Base-by-base conservation (phyloP, 1,139 yeast genomes). In the Candida freyschussii region DNA sequence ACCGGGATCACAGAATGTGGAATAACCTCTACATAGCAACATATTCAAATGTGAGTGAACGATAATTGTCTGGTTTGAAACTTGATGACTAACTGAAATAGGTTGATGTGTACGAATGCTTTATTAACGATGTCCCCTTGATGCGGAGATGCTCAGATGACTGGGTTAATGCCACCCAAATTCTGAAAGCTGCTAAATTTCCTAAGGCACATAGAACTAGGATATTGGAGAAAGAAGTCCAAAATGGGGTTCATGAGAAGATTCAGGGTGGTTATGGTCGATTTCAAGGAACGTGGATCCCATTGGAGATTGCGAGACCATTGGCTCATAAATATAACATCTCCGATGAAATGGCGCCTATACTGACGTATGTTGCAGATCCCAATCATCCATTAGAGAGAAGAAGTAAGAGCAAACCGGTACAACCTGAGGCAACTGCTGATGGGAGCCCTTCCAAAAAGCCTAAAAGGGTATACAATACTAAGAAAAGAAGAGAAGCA, bases 261-360 rank as follows among this genome's bases (percentile, higher is more conserved):
- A 86, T 91, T 26, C 97, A 89, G 59, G 98, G 97, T 48, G 97
- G 97, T 4, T 89, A 87, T 50, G 97, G 96, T 28, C 78, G 91
- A 52, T 91, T 87, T 59, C 97, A 91, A 57, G 98, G 98, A 11
- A 89, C 96, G 0, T 91, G 96, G 86, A 79, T 87, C 20, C 94
- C 96, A 7, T 58, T 65, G 12, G 72, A 69, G 31, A 48, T 55
- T 27, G 82, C 82, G 7, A 72, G 66, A 37, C 57, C 66, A 26
- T 58, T 76, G 46, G 79, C 78, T 5, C 59, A 61, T 11, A 71
- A 64, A 39, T 75, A 75, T 47, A 73, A 75, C 3, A 67, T 76
- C 12, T 59, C 72, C 3, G 69, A 74, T 23, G 75, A 72, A 21
- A 61, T 68, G 44, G 79, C 78, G 1, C 75, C 77, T 1, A 73